These are phyloP conservation scores for Ganoderma lucidum DNA, from an alignment of 1,284 basidiomycete species.

Conservation along the genomic window DNA sequence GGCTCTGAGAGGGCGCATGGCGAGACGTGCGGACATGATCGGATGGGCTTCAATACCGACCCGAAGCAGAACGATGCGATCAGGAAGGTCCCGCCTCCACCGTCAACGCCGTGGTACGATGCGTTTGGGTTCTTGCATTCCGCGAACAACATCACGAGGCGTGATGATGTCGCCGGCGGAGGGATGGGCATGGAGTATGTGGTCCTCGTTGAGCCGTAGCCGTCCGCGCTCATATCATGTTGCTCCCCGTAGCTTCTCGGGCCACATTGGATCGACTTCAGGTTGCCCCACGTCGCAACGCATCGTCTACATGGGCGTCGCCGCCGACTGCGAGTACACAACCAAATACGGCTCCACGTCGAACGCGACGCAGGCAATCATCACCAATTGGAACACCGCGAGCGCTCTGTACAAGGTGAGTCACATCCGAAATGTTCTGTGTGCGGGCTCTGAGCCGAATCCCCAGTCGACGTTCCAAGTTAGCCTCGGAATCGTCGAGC, in stretches of 20 bases:
- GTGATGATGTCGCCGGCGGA: conserved; percentile 66
- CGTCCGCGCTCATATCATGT: conserved; percentile 1
- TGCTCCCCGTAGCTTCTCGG: conserved; percentile 60
- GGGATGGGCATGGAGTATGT: conserved; percentile 62
- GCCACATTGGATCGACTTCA: conserved; percentile 67
- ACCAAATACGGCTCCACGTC: conserved; percentile 64
- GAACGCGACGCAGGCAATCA: conserved; percentile 77
- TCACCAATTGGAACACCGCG: conserved; percentile 83
- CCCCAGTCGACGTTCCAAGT: conserved; percentile 81
- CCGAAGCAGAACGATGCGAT: conserved; percentile 63
- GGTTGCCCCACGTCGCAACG: conserved; percentile 83
- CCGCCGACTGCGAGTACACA: conserved; percentile 88
- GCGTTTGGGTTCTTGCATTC: conserved; percentile 46
- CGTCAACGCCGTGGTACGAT: conserved; percentile 50
- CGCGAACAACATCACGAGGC: conserved; percentile 46
- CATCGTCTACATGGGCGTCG: conserved; percentile 88
- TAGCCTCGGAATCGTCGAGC: conserved; percentile 84
- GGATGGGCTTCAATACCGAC: conserved; percentile 71
- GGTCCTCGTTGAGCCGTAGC: background rate
- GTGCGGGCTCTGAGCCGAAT: background rate
- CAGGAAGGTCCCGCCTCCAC: conserved; percentile 40
- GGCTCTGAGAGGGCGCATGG: conserved; percentile 30
- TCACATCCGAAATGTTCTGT: conserved; percentile 4
- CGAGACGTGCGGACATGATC: conserved; percentile 74
- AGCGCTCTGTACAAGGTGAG: conserved; percentile 79